Percentiles rank a stretch among this genome's conserved stretches.
phyloP scores from a whole-genome alignment of 305 asterid species.

The Salvia sclarea region DNA sequence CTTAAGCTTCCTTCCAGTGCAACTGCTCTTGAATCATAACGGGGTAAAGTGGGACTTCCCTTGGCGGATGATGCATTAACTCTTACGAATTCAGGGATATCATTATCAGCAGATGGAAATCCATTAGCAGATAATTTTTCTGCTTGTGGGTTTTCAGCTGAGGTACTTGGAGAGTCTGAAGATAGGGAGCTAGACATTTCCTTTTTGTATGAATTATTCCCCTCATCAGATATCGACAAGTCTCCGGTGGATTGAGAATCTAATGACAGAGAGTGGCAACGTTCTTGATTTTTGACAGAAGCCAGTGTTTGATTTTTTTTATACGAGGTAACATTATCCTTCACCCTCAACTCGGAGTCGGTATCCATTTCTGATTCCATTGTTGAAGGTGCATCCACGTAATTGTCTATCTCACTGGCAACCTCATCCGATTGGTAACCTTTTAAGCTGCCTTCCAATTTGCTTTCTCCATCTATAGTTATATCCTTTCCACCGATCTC shows the following conservation, averaged over 20 bases:
- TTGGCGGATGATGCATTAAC: slow-evolving; percentile 38
- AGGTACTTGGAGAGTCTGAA: slow-evolving; percentile 53
- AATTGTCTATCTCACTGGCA: slow-evolving; percentile 74
- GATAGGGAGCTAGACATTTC: slow-evolving; percentile 52
- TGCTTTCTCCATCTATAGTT: slow-evolving; percentile 48
- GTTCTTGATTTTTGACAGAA: slow-evolving; percentile 42
- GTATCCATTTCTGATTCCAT: slow-evolving; percentile 79
- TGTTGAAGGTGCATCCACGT: slow-evolving; percentile 73
- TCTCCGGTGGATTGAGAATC: slow-evolving; percentile 65
- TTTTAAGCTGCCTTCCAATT: slow-evolving; percentile 41
- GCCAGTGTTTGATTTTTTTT: slow-evolving; percentile 34
- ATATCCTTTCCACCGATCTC: slow-evolving; percentile 50
- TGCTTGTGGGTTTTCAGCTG: slow-evolving; percentile 50
- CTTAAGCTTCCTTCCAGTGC: slow-evolving; percentile 33
- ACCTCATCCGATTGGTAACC: slow-evolving; percentile 63
- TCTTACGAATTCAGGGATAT: slow-evolving; percentile 43
- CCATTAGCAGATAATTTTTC: slow-evolving; percentile 42
- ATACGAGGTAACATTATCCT: slow-evolving; percentile 37
- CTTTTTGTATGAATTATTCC: slow-evolving; percentile 53
- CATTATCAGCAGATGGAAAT: slow-evolving; percentile 42
- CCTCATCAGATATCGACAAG: slow-evolving; percentile 56
- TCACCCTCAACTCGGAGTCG: slow-evolving; percentile 62
- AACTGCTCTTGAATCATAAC: slow-evolving; percentile 38
- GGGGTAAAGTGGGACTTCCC: slow-evolving; percentile 33
- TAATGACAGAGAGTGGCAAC: slow-evolving; percentile 46